These are phyloP conservation scores for Cercospora zeae-maydis DNA, from an alignment of 2,329 filamentous ascomycete genomes.

Conservation along the genomic window DNA sequence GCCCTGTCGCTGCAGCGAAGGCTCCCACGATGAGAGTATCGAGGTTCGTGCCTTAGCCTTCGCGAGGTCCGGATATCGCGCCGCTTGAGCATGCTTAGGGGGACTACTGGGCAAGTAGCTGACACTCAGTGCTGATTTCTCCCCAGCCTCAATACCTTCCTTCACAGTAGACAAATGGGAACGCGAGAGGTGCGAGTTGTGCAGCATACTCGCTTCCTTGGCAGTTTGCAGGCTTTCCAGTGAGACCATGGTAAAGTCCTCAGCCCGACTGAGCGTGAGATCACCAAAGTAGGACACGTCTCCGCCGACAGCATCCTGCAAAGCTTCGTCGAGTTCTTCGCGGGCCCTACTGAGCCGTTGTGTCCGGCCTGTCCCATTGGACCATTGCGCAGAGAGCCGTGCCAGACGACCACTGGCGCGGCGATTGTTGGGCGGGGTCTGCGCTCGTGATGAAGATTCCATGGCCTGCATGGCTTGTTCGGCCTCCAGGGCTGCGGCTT, in stretches of 20 bases:
- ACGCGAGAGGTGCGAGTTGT: constrained; percentile 10
- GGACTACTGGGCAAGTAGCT: constrained; percentile 36
- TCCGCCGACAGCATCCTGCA: constrained; percentile 33
- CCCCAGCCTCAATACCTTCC: constrained; percentile 9
- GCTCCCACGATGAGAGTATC: constrained; percentile 5
- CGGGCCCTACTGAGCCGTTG: constrained; percentile 31
- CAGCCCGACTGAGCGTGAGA: constrained; percentile 46
- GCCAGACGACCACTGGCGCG: constrained; percentile 20
- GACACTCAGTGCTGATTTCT: constrained; percentile 23
- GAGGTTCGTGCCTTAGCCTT: not conserved
- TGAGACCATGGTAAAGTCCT: constrained; percentile 52
- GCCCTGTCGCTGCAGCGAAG: constrained; percentile 1
- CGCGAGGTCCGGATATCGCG: constrained; percentile 24
- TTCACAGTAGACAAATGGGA: constrained; percentile 6
- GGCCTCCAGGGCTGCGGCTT: constrained; percentile 2
- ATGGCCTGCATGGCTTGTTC: constrained; percentile 10
- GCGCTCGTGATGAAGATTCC: constrained; percentile 9
- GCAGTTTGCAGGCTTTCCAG: constrained; percentile 44
- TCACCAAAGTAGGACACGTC: constrained; percentile 36
- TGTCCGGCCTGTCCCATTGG: constrained; percentile 19
- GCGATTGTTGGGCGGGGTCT: constrained; percentile 9
- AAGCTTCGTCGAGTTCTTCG: constrained; percentile 32
- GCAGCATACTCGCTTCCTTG: constrained; percentile 25
- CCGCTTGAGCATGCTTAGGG: constrained; percentile 17
- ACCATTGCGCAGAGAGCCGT: constrained; percentile 17